Conservation (phyloP, 106 monocot species). For the Platanthera guangdongensis region DNA sequence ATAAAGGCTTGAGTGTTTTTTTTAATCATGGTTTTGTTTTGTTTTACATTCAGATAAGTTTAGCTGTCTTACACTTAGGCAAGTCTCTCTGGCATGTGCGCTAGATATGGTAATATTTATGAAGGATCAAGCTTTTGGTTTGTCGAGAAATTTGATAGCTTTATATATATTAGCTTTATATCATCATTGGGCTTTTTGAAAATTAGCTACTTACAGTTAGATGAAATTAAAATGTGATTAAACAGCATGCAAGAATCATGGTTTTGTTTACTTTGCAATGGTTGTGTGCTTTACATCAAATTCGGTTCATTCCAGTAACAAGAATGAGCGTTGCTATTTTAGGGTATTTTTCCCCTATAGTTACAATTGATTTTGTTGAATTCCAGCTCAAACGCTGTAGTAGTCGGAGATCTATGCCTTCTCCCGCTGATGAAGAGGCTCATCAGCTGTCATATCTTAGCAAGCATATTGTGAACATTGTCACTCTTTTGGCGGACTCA, state of each 20-base stretch:
- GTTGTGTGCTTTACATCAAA: background rate
- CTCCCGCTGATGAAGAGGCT: slow-evolving; percentile 85
- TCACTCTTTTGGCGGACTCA: slow-evolving; percentile 65
- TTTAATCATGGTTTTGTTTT: too few species aligned
- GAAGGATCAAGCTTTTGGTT: background rate
- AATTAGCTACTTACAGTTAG: too few species aligned
- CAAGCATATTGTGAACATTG: slow-evolving; percentile 82
- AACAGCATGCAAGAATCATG: too few species aligned
- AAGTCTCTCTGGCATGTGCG: background rate
- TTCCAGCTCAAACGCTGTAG: slow-evolving; percentile 85
- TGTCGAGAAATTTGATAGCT: background rate
- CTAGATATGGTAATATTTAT: background rate
- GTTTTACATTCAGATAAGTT: too few species aligned
- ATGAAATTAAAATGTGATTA: too few species aligned
- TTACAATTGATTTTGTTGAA: background rate
- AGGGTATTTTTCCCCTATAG: background rate
- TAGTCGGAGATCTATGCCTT: slow-evolving; percentile 87
- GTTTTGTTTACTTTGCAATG: background rate
- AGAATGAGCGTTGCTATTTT: background rate
- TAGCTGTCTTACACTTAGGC: background rate
- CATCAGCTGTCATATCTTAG: slow-evolving; percentile 92
- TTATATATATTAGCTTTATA: background rate
- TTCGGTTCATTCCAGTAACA: background rate
- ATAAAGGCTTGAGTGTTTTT: too few species aligned
- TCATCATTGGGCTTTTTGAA: background rate